Percentiles rank a stretch among this genome's conserved stretches.
phyloP scores from a whole-genome alignment of 2,329 filamentous ascomycete species.

The Penicillium fuscoglaucum region DNA sequence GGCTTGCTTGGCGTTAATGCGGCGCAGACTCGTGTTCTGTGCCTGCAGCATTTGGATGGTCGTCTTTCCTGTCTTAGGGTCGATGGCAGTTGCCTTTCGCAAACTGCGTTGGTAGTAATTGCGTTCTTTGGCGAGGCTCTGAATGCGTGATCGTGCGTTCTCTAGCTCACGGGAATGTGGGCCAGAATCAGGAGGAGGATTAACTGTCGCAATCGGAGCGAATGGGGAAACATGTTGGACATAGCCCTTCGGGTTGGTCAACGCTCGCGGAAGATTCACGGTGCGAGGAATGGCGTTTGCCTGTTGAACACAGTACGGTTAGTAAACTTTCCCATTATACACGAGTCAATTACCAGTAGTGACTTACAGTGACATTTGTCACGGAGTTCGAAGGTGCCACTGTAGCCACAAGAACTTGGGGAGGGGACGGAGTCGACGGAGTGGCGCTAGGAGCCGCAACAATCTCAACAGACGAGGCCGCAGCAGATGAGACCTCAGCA shows the following conservation, averaged over 20 bases:
- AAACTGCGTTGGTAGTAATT: slow-evolving; percentile 31
- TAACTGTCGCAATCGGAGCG: neutral
- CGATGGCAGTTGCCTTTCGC: slow-evolving; percentile 24
- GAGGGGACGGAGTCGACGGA: neutral
- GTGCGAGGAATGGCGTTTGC: neutral
- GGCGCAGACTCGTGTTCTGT: slow-evolving; percentile 4
- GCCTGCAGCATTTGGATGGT: slow-evolving; percentile 21
- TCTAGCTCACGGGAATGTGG: neutral
- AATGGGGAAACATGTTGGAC: slow-evolving; percentile 1
- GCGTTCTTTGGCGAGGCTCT: slow-evolving; percentile 30
- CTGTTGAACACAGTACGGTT: neutral
- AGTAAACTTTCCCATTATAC: neutral
- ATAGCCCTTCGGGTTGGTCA: neutral
- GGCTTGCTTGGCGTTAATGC: neutral
- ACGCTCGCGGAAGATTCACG: neutral
- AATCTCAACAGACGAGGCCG: neutral
- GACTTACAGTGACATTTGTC: neutral
- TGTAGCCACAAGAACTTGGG: neutral
- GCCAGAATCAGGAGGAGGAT: neutral
- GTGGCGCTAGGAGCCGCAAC: neutral
- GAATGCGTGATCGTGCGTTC: neutral
- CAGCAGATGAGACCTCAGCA: neutral
- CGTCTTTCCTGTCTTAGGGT: slow-evolving; percentile 32
- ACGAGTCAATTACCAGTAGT: neutral
- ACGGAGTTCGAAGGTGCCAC: neutral